Evolutionary conservation across 1,284 basidiomycete species (phyloP).

Genomic region (Sanghuangporus sanghuang): DNA sequence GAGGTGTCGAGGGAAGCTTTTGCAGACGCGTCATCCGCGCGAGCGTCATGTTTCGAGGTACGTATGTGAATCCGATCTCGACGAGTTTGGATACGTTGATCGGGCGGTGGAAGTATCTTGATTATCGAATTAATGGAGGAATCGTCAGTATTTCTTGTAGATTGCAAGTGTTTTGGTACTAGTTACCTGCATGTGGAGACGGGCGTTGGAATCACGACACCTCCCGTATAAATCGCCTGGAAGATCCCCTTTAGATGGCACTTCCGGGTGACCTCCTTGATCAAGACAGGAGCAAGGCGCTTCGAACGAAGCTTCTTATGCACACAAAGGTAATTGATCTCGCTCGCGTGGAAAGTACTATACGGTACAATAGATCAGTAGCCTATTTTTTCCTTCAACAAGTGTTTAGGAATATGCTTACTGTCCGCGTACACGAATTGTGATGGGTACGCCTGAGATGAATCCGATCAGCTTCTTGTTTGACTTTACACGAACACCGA

Average conservation of each 20-base stretch:
- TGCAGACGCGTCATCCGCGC: slow-evolving; percentile 80
- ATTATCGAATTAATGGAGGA: not conserved
- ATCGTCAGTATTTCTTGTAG: not conserved
- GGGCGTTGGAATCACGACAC: slow-evolving; percentile 87
- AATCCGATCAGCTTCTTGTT: slow-evolving; percentile 96
- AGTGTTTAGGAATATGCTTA: slow-evolving; percentile 34
- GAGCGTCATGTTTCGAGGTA: slow-evolving; percentile 80
- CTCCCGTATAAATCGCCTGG: slow-evolving; percentile 97
- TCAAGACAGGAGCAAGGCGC: slow-evolving; percentile 92
- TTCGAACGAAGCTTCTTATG: slow-evolving; percentile 98
- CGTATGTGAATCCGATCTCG: slow-evolving; percentile 86
- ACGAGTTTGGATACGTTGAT: slow-evolving; percentile 92
- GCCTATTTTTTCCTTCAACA: not conserved
- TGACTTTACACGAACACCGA: slow-evolving; percentile 89
- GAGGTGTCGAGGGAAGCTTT: slow-evolving; percentile 55
- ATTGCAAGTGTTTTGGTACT: not conserved
- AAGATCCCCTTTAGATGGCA: slow-evolving; percentile 89
- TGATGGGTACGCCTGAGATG: slow-evolving; percentile 92
- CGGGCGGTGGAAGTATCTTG: slow-evolving; percentile 88
- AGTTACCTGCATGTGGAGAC: slow-evolving; percentile 72
- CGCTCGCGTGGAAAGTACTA: slow-evolving; percentile 71
- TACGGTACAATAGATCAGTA: not conserved
- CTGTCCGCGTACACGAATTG: slow-evolving; percentile 76
- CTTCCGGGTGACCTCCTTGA: slow-evolving; percentile 96
- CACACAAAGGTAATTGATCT: slow-evolving; percentile 98